These are phyloP conservation scores for Russula sp. DNA, from an alignment of 768 basidiomycete species.

Conservation along the genomic window DNA sequence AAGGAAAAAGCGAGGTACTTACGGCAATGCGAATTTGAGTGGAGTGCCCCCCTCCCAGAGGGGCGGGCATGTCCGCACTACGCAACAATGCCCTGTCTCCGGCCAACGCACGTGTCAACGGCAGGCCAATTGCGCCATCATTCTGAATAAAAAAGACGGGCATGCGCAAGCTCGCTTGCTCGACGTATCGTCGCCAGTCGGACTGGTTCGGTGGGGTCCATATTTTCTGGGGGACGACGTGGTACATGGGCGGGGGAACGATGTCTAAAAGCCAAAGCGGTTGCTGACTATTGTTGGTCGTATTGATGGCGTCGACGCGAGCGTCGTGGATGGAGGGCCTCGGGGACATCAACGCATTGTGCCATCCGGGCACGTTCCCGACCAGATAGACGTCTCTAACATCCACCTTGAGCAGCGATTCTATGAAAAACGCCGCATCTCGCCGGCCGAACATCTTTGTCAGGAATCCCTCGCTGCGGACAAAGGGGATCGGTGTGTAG, in stretches of 20 bases:
- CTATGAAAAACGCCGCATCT: constrained; percentile 21
- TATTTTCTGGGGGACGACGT: constrained; percentile 20
- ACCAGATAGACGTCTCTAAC: constrained; percentile 1
- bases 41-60: constrained; percentile 25
- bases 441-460: constrained; percentile 21
- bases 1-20: neutral
- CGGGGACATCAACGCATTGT: constrained; percentile 12
- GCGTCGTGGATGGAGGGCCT: constrained; percentile 3
- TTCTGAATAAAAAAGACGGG: constrained; percentile 25
- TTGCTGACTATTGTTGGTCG: neutral
- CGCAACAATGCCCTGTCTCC: constrained; percentile 18
- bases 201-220: constrained; percentile 27
- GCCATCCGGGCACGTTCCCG: constrained; percentile 16
- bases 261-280: constrained; percentile 25
- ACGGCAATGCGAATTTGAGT: constrained; percentile 25
- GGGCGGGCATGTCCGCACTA: neutral
- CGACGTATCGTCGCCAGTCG: constrained; percentile 28
- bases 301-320: neutral
- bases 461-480: constrained; percentile 11
- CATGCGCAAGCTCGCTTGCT: constrained; percentile 22
- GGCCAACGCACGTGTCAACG: neutral
- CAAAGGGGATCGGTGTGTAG: neutral
- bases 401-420: constrained; percentile 19
- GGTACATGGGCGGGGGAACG: neutral
- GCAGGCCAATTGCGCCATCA: constrained; percentile 18